These are phyloP conservation scores for Ganoderma lucidum DNA, from an alignment of 1,284 basidiomycete genomes.

Conservation along the genomic window DNA sequence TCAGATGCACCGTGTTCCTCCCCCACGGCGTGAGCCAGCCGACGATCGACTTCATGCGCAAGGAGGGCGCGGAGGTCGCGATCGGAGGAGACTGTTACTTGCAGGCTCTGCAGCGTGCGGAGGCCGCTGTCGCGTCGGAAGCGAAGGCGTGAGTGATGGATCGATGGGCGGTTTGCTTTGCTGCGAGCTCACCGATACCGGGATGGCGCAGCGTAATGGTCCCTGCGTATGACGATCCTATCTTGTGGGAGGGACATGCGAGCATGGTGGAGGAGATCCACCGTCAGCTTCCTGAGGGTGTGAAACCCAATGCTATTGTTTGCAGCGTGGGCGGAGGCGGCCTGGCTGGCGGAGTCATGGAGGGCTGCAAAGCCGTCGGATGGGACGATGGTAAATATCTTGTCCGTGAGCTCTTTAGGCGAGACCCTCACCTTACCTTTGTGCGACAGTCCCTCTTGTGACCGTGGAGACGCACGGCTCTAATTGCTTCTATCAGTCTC, in stretches of 20 bases:
- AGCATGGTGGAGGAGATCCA: slow-evolving; percentile 73
- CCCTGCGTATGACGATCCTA: slow-evolving; percentile 72
- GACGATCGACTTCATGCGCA: slow-evolving; percentile 58
- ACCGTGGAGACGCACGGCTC: slow-evolving; percentile 74
- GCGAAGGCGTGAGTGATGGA: slow-evolving; percentile 57
- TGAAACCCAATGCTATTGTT: slow-evolving; percentile 73
- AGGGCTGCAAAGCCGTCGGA: slow-evolving; percentile 63
- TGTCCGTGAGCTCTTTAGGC: neutral
- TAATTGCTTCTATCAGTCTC: slow-evolving; percentile 76
- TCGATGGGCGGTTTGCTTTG: neutral
- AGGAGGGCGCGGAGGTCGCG: slow-evolving; percentile 63
- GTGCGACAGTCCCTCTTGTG: slow-evolving; percentile 62
- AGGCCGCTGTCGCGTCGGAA: slow-evolving; percentile 51
- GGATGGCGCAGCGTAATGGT: slow-evolving; percentile 59
- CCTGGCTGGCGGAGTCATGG: slow-evolving; percentile 71
- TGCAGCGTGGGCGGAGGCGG: slow-evolving; percentile 82
- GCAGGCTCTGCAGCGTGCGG: slow-evolving; percentile 60
- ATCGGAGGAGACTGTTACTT: slow-evolving; percentile 63
- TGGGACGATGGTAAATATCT: slow-evolving; percentile 67
- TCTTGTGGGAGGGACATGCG: slow-evolving; percentile 76
- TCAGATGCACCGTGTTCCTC: slow-evolving; percentile 73
- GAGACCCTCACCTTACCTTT: neutral
- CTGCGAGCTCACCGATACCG: neutral
- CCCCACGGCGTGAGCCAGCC: slow-evolving; percentile 58
- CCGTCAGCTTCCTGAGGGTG: slow-evolving; percentile 51